phyloP scores from a whole-genome alignment of 768 basidiomycete genomes.

The Galerina sulciceps region DNA sequence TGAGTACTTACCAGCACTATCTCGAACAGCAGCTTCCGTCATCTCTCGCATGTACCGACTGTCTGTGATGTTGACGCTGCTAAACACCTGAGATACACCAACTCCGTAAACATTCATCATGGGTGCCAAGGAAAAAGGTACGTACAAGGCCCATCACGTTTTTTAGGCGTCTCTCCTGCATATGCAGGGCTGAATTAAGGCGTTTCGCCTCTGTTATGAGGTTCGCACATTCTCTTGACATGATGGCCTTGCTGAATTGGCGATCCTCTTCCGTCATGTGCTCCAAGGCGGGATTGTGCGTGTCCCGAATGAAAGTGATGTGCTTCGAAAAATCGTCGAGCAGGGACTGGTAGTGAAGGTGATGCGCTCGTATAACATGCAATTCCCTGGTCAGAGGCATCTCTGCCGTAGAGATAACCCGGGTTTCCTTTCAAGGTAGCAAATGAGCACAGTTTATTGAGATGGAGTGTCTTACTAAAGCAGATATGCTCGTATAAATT shows the following conservation, averaged over 20 bases:
- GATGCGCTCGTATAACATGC: constrained; percentile 63
- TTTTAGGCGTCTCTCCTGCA: constrained; percentile 54
- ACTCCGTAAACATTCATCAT: background rate
- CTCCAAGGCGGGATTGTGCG: constrained; percentile 58
- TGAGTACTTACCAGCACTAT: constrained; percentile 46
- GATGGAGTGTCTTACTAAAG: constrained; percentile 39
- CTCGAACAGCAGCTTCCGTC: constrained; percentile 54
- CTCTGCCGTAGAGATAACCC: constrained; percentile 45
- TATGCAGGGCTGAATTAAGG: constrained; percentile 38
- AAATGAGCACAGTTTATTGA: background rate
- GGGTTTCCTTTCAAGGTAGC: constrained; percentile 45
- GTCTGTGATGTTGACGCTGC: constrained; percentile 61
- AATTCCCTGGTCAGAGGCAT: constrained; percentile 55
- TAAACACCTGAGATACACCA: constrained; percentile 51
- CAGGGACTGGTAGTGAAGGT: constrained; percentile 59
- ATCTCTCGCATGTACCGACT: constrained; percentile 54
- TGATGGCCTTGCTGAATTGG: constrained; percentile 31
- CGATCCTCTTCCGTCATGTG: constrained; percentile 30
- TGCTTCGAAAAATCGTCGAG: constrained; percentile 59
- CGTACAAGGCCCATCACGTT: constrained; percentile 57
- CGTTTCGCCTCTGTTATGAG: constrained; percentile 55
- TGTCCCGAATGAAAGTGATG: constrained; percentile 51
- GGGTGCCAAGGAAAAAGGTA: background rate
- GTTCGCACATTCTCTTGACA: constrained; percentile 53
- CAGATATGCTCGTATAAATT: constrained; percentile 54